Evolutionary conservation across 345 rosid species (phyloP), one percentile per base, ranked within the genome.

Genomic region (Bruguiera sexangula): DNA sequence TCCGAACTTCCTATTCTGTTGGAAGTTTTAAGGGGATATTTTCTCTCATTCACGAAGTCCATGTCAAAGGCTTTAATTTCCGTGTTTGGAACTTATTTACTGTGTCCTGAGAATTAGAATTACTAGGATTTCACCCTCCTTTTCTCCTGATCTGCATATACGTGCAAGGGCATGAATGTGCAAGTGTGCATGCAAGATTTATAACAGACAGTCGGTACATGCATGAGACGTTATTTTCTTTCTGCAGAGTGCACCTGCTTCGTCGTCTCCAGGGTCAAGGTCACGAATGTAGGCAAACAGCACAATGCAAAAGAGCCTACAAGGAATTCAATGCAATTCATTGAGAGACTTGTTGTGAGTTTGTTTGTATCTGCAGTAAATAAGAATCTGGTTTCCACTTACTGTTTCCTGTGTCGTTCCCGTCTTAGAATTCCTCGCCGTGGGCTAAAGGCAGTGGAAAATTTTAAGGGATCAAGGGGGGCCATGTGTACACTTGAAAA

Each of bases 221-320:
- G 13, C 13, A 56, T 56, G 24, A 22, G 24, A 56, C 3, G 19
- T 43, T 43, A 43, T 48, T 48, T 52, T 32, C 57, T 11, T 48
- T 13, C 6, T 81, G 83, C 86, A 86, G 91, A 78, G 91, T 34
- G 88, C 80, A 1, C 76, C 87, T 3, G 74, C 69, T 27, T 70
- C 82, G 15, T 82, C 79, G 2, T 57, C 89, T 39, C 6, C 80
- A 2, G 60, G 66, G 15, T 69, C 88, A 34, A 82, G 66, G 77
- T 74, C 91, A 0, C 88, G 88, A 32, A 75, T 86, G 66, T 84
- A 84, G 82, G 66, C 75, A 43, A 0, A 13, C 18, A 10, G 50
- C 50, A 43, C 1, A 2, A 13, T 43, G 50, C 16, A 15, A 43
- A 43, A 11, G 50, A 43, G 50, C 50, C 4, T 43, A 11, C 18